These are phyloP conservation scores for Liriodendron chinense DNA, from an alignment of 164 flowering plant genomes.

Conservation along the genomic window DNA sequence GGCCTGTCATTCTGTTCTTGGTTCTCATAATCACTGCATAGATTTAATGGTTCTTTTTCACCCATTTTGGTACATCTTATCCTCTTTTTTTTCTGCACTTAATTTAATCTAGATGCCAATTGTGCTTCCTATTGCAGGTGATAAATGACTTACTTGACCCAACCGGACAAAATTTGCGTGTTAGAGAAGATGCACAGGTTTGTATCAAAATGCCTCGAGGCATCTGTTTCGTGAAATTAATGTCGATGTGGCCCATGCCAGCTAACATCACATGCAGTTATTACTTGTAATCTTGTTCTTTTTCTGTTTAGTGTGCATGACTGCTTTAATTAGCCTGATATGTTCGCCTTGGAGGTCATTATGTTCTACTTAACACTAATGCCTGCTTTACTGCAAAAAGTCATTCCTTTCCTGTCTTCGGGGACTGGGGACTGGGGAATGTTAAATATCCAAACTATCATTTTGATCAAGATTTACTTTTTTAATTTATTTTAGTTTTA, in stretches of 20 bases:
- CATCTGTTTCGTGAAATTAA: background rate
- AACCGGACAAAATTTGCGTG: slow-evolving; percentile 96
- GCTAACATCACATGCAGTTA: too few relatives aligned
- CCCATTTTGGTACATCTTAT: background rate
- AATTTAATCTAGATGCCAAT: background rate
- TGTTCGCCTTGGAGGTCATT: too few relatives aligned
- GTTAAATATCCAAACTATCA: too few relatives aligned
- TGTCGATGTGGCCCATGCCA: background rate
- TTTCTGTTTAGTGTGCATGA: too few relatives aligned
- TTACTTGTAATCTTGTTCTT: too few relatives aligned
- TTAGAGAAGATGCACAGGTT: slow-evolving; percentile 99
- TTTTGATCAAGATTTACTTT: too few relatives aligned
- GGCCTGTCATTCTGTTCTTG: background rate
- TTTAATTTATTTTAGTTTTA: too few relatives aligned
- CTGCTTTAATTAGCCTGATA: too few relatives aligned
- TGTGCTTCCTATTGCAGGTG: slow-evolving; percentile 48
- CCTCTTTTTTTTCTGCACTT: background rate
- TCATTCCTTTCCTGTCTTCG: too few relatives aligned
- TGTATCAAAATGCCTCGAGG: slow-evolving; percentile 1
- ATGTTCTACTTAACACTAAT: too few relatives aligned
- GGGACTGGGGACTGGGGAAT: too few relatives aligned
- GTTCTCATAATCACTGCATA: background rate
- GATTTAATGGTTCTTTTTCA: background rate
- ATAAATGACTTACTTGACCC: slow-evolving; percentile 99
- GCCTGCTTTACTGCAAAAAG: too few relatives aligned